phyloP scores from a whole-genome alignment of 2,329 filamentous ascomycete species.

The Sclerotiophoma versabilis region DNA sequence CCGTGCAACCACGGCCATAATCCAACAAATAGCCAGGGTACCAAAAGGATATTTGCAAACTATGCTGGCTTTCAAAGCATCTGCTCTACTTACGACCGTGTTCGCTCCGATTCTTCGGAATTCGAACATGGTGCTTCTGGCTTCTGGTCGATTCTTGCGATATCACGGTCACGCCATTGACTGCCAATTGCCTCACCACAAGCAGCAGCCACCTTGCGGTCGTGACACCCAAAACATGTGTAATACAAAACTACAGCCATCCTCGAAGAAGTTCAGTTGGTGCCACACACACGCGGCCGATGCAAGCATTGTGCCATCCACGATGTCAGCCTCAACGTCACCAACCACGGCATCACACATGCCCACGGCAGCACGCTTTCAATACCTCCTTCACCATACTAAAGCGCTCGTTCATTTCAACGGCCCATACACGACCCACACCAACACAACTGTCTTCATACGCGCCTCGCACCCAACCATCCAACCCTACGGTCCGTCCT shows the following conservation, averaged over 20 bases:
- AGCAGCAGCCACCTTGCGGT: not conserved
- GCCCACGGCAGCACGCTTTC: slow-evolving; percentile 18
- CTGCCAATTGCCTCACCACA: slow-evolving; percentile 2
- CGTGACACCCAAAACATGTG: not conserved
- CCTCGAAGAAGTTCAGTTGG: not conserved
- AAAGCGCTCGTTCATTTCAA: slow-evolving; percentile 14
- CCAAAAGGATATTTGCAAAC: not conserved
- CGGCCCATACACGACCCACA: slow-evolving; percentile 20
- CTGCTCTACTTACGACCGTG: not conserved
- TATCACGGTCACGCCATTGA: slow-evolving; percentile 2
- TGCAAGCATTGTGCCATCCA: too few relatives aligned
- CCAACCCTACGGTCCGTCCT: not conserved
- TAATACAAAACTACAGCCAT: not conserved
- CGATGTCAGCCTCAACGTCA: not conserved
- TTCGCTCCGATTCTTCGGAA: not conserved
- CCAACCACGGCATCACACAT: not conserved
- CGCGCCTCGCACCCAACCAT: slow-evolving; percentile 3
- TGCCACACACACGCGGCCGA: too few relatives aligned
- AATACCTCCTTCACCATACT: slow-evolving; percentile 15
- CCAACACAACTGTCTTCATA: slow-evolving; percentile 15
- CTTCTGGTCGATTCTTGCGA: not conserved
- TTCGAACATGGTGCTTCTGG: not conserved
- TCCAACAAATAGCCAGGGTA: not conserved
- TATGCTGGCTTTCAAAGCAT: too few relatives aligned
- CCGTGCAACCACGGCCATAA: not conserved